These are phyloP conservation scores for Chlorella vulgaris DNA, from an alignment of 139 green algal genomes.

Conservation along the genomic window DNA sequence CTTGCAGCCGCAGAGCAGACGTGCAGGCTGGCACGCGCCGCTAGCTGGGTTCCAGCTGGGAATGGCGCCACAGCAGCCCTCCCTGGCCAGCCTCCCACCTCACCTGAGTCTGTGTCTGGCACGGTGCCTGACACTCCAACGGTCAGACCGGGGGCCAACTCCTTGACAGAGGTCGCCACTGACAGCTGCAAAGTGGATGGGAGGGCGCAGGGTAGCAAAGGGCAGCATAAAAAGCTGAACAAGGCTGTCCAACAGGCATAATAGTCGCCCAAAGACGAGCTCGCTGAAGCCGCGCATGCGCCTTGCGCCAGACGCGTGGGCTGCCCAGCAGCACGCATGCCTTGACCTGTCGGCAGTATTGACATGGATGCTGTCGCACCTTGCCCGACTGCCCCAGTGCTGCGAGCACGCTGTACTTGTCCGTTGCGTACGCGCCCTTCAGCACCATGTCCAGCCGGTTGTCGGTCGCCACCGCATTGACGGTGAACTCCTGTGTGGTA, in stretches of 20 bases:
- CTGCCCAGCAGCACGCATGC: too few relatives aligned
- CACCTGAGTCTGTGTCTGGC: constrained; percentile 49
- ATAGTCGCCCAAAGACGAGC: too few relatives aligned
- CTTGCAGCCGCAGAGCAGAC: neutral
- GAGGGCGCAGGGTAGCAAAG: too few relatives aligned
- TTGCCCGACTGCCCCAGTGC: constrained; percentile 49
- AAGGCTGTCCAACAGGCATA: too few relatives aligned
- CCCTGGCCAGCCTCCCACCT: neutral
- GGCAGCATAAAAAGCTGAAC: too few relatives aligned
- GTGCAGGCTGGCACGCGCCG: neutral
- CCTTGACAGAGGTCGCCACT: constrained; percentile 36
- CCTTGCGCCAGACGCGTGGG: too few relatives aligned
- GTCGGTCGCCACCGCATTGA: constrained; percentile 40
- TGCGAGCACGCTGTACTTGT: constrained; percentile 43
- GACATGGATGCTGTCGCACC: constrained; percentile 2
- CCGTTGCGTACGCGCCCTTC: constrained; percentile 50
- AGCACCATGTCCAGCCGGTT: constrained; percentile 44
- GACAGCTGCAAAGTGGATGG: constrained; percentile 28
- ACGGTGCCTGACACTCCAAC: constrained; percentile 46
- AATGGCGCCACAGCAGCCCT: neutral
- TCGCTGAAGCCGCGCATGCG: too few relatives aligned
- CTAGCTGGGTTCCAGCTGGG: neutral
- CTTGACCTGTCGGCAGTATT: neutral
- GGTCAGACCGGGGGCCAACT: constrained; percentile 49
- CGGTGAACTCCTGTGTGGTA: constrained; percentile 57